Evolutionary conservation across 1,139 yeast species (phyloP).

Genomic region (Kazachstania sp.): DNA sequence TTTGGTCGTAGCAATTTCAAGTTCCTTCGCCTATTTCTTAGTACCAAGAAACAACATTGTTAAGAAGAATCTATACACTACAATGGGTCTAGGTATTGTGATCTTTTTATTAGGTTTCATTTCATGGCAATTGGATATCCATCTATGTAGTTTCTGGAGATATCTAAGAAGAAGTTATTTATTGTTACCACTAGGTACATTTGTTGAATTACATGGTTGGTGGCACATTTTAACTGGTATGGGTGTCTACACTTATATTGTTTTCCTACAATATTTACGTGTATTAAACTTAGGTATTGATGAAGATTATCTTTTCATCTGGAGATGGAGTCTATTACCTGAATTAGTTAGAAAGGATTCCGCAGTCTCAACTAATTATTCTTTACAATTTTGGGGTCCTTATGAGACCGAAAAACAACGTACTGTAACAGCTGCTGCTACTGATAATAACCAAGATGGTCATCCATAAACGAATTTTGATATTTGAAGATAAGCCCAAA

Average conservation of each 20-base stretch:
- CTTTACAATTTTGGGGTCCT: conserved; percentile 23
- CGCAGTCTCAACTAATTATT: conserved; percentile 22
- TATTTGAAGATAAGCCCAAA: too few species aligned
- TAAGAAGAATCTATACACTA: conserved; percentile 40
- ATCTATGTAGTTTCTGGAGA: conserved; percentile 61
- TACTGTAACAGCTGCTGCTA: not conserved
- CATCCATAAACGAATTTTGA: too few species aligned
- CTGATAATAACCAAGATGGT: too few species aligned
- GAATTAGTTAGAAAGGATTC: conserved; percentile 28
- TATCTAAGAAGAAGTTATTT: conserved; percentile 49
- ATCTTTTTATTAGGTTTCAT: conserved; percentile 65
- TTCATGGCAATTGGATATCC: conserved; percentile 73
- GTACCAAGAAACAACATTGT: conserved; percentile 36
- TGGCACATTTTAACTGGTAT: conserved; percentile 88
- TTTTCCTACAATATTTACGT: conserved; percentile 58
- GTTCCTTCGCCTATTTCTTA: conserved; percentile 36
- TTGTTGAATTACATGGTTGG: conserved; percentile 95
- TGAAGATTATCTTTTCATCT: conserved; percentile 42
- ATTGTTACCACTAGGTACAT: conserved; percentile 84
- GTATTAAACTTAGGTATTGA: conserved; percentile 48
- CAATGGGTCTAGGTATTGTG: conserved; percentile 54
- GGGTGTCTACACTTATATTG: conserved; percentile 64
- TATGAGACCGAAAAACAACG: conserved; percentile 6
- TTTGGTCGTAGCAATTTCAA: conserved; percentile 50
- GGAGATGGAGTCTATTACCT: conserved; percentile 46